These are phyloP conservation scores for Capsicum pubescens DNA, from an alignment of 257 asterid species.

Conservation along the genomic window DNA sequence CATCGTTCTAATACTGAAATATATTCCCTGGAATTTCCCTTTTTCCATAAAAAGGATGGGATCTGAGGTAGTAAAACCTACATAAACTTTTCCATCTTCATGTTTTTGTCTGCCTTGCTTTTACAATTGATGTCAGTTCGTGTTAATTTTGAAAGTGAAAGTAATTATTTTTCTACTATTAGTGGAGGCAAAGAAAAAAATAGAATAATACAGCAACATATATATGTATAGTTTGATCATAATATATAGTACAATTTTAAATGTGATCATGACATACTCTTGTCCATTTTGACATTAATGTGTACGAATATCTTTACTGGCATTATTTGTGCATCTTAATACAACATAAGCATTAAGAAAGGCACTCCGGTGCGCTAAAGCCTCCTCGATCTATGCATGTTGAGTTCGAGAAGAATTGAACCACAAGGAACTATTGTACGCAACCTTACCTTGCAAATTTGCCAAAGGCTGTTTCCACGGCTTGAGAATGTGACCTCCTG, in stretches of 20 bases:
- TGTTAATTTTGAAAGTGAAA: neutral
- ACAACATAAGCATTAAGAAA: neutral
- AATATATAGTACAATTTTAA: neutral
- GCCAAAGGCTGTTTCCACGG: too few relatives aligned
- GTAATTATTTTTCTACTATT: neutral
- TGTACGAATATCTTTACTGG: neutral
- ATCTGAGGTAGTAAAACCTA: neutral
- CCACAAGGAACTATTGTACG: too few relatives aligned
- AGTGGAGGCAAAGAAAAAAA: neutral
- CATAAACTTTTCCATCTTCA: neutral
- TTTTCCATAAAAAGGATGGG: neutral
- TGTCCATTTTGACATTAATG: neutral
- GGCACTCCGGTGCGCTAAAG: too few relatives aligned
- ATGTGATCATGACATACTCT: neutral
- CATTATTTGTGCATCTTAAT: neutral
- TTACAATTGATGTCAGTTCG: neutral
- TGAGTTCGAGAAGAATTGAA: too few relatives aligned
- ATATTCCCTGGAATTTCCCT: neutral
- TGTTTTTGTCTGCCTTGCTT: slow-evolving; percentile 7
- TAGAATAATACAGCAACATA: neutral
- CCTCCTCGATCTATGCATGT: too few relatives aligned
- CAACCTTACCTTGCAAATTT: too few relatives aligned
- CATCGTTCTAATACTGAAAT: neutral
- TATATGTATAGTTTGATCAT: neutral
- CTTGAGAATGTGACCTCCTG: too few relatives aligned